These are phyloP conservation scores for Colletotrichum sp. DNA, from an alignment of 2,329 filamentous ascomycete species.

Conservation along the genomic window DNA sequence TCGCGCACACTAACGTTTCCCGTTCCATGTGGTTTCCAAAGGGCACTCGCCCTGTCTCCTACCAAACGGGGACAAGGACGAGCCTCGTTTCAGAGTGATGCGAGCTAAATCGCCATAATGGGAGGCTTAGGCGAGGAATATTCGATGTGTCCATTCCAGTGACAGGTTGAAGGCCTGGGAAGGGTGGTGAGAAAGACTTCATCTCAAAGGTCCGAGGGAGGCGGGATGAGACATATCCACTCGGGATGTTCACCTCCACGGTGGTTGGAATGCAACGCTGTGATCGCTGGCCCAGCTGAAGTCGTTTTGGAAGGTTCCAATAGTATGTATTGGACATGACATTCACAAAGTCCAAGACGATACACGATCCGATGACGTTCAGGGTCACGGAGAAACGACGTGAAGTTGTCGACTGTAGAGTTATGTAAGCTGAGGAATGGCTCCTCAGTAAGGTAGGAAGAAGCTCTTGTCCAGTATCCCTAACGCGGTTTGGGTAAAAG, in stretches of 20 bases:
- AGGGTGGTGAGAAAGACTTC: background rate
- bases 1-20: background rate
- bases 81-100: background rate
- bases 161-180: constrained; percentile 8
- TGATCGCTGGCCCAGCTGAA: background rate
- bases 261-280: constrained; percentile 1
- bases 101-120: background rate
- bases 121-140: background rate
- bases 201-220: constrained; percentile 7
- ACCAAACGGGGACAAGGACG: background rate
- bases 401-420: background rate
- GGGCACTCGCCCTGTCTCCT: background rate
- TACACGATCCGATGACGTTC: background rate
- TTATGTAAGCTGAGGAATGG: background rate
- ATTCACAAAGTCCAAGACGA: background rate
- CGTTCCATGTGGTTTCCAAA: background rate
- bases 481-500: background rate
- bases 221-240: constrained; percentile 15
- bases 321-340: background rate
- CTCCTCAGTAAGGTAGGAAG: background rate
- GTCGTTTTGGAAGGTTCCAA: background rate
- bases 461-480: background rate
- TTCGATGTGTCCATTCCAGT: constrained; percentile 9
- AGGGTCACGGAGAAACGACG: background rate
- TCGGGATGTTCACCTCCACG: background rate